Conservation (phyloP, 768 basidiomycete species). For the Vararia minispora region DNA sequence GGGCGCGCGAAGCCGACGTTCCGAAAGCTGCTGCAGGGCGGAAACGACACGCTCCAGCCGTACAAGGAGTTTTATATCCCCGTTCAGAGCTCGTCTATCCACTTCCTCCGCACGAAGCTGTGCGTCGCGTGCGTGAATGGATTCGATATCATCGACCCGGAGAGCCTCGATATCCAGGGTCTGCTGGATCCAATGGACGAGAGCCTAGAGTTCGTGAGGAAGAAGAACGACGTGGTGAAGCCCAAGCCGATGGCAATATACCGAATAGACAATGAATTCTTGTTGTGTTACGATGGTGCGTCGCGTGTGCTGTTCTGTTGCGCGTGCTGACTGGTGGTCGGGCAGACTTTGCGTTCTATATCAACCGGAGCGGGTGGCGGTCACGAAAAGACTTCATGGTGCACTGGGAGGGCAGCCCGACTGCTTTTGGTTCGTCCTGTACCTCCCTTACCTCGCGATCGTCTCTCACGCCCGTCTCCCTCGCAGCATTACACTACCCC, state of each 20-base stretch:
- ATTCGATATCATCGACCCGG: slow-evolving; percentile 97
- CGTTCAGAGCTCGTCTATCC: slow-evolving; percentile 91
- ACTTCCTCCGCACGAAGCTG: slow-evolving; percentile 93
- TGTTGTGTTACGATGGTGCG: slow-evolving; percentile 94
- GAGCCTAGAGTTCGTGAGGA: slow-evolving; percentile 87
- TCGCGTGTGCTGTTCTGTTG: slow-evolving; percentile 6
- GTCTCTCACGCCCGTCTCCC: not conserved
- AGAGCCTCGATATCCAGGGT: slow-evolving; percentile 94
- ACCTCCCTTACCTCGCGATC: not conserved
- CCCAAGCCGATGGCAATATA: slow-evolving; percentile 96
- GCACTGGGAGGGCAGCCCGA: slow-evolving; percentile 91
- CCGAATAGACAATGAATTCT: slow-evolving; percentile 91
- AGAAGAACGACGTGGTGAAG: slow-evolving; percentile 65
- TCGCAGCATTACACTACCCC: slow-evolving; percentile 86
- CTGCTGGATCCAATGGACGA: slow-evolving; percentile 87
- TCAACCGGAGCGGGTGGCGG: slow-evolving; percentile 91
- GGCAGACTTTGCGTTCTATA: slow-evolving; percentile 96
- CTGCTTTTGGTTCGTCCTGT: slow-evolving; percentile 72
- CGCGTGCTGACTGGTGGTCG: slow-evolving; percentile 1
- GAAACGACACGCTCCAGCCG: slow-evolving; percentile 84
- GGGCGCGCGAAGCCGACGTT: slow-evolving; percentile 85
- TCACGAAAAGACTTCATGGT: slow-evolving; percentile 91
- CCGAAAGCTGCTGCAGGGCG: slow-evolving; percentile 86
- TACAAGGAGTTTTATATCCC: slow-evolving; percentile 99
- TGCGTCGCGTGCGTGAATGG: slow-evolving; percentile 97